Conservation (phyloP, 2,329 filamentous ascomycete genomes). For the Whalleya microplaca region DNA sequence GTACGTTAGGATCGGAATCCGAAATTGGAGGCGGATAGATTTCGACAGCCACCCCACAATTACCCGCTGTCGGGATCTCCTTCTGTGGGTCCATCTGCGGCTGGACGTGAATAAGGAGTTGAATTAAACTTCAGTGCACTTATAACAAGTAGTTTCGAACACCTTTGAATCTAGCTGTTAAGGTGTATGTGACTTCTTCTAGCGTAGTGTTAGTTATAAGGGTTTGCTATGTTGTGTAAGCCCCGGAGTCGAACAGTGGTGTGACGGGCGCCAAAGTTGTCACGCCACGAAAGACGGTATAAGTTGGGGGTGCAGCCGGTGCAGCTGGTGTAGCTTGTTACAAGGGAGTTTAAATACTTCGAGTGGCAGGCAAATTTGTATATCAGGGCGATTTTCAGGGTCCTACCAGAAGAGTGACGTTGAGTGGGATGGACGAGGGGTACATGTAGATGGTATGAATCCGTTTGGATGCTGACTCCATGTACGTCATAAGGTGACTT, state of each 20-base stretch:
- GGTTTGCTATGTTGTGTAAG: neutral
- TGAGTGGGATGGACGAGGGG: slow-evolving; percentile 14
- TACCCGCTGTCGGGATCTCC: slow-evolving; percentile 25
- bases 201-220: neutral
- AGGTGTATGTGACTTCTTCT: neutral
- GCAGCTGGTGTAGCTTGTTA: neutral
- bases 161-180: neutral
- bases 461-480: slow-evolving; percentile 8
- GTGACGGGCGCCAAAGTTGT: neutral
- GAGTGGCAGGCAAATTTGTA: neutral
- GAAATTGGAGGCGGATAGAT: slow-evolving; percentile 18
- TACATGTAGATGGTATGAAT: slow-evolving; percentile 8
- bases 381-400: slow-evolving; percentile 25
- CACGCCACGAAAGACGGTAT: neutral
- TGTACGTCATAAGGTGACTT: slow-evolving; percentile 24
- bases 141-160: neutral
- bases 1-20: slow-evolving; percentile 3
- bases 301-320: neutral
- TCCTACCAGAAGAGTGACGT: slow-evolving; percentile 25
- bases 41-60: slow-evolving; percentile 31
- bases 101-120: neutral
- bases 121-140: neutral
- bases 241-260: neutral
- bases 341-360: neutral
- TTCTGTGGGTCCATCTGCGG: slow-evolving; percentile 15